Percentiles rank a stretch among this genome's conserved stretches.
Conservation (phyloP, 2,329 filamentous ascomycete species). For the Colletotrichum phormii region DNA sequence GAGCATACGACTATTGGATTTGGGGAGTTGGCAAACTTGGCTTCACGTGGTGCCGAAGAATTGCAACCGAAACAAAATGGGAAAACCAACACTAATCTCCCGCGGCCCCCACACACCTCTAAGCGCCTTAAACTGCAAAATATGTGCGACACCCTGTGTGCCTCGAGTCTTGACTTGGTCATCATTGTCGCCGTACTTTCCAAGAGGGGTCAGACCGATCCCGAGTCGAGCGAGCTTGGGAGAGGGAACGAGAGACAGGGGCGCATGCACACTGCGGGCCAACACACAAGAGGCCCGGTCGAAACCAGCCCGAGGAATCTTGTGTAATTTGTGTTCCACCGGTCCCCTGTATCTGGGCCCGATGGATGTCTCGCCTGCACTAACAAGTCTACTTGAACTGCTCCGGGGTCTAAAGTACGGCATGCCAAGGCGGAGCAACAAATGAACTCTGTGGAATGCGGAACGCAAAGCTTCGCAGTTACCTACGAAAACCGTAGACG, state of each 20-base stretch:
- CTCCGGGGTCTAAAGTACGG: neutral
- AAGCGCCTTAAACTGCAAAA: neutral
- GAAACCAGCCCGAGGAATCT: neutral
- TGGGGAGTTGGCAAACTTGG: neutral
- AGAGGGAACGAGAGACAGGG: neutral
- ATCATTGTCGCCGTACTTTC: neutral
- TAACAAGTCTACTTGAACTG: neutral
- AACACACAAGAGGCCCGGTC: neutral
- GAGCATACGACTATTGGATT: neutral
- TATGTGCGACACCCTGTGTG: neutral
- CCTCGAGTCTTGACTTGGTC: neutral
- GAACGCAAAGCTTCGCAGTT: neutral
- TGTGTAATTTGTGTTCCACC: neutral
- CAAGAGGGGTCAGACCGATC: neutral
- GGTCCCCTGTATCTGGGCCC: neutral
- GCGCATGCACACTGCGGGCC: neutral
- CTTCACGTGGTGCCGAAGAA: constrained; percentile 14
- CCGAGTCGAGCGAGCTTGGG: neutral
- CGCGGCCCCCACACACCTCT: neutral
- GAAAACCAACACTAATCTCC: constrained; percentile 8
- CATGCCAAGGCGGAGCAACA: neutral
- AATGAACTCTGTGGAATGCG: neutral
- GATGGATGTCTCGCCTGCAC: neutral
- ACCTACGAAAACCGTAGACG: neutral
- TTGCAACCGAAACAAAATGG: neutral